Base-by-base conservation (phyloP, 2,329 filamentous ascomycete species). In the Didymella keratinophila region DNA sequence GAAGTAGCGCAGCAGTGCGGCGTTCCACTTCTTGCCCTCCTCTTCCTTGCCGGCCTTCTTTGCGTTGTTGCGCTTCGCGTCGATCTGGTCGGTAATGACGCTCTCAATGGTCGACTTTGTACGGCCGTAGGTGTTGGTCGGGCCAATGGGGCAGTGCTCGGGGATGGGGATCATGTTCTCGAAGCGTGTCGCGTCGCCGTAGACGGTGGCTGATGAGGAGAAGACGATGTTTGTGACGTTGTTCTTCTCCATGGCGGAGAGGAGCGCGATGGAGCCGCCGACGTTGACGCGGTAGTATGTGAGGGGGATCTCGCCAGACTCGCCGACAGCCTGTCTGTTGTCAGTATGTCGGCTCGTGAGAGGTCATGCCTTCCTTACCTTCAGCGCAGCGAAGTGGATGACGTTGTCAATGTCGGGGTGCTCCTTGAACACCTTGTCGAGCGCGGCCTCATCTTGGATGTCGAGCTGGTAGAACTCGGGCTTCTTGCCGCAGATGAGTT, bases 261-360 rank as follows among this genome's bases (percentile, higher is more conserved):
- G 86, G 46, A 99, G 90, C 70, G 88, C 85, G 72, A 99, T 89
- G 71, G 92, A 95, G 78, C 95, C 96, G 75, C 90, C 90, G 61
- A 98, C 95, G 78, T 99, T 99, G 83, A 97, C 91, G 70, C 90
- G 87, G 85, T 97, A 99, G 87, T 99, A 99, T 81, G 97, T 93
- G 74, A 98, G 87, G 44, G 95, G 95, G 64, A 92, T 96, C 79
- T 96, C 92, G 73, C 86, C 88, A 52, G 94, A 98, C 82, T 99
- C 94, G 74, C 95, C 95, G 60, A 99, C 95, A 45, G 96, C 94
- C 92, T 96, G 69, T 32, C n/a, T 16, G 12, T 1, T 25, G 25
- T 54, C 28, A 54, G 52, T 27, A 14, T 20, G 20, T 36, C 49
- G 3, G n/a, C 16, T 39, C 5, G 5, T 27, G 3, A 11, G 11